Percentiles rank a stretch among this genome's conserved stretches.
Conservation (phyloP, 495 filamentous ascomycete species). For the Neurospora sp. region DNA sequence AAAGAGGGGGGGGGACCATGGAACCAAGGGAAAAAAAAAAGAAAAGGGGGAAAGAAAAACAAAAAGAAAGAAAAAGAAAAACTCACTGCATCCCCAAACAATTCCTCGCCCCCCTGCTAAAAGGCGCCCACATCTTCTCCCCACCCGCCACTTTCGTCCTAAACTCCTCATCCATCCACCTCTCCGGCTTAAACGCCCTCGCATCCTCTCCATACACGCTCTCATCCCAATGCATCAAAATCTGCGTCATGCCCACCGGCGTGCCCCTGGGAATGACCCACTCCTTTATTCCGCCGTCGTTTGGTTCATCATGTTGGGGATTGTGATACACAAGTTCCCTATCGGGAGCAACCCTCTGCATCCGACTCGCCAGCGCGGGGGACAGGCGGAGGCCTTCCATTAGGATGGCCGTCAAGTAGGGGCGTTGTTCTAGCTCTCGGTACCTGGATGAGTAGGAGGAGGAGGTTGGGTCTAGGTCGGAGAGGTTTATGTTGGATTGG, state of each 20-base stretch:
- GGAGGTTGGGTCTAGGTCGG: neutral
- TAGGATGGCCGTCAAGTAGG: constrained; percentile 26
- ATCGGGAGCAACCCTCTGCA: constrained; percentile 28
- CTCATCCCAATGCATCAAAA: constrained; percentile 23
- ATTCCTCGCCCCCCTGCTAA: constrained; percentile 14
- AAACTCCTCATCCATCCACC: constrained; percentile 9
- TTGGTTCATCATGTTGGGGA: no score
- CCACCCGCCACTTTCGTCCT: neutral
- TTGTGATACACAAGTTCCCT: constrained; percentile 26
- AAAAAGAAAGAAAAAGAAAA: neutral
- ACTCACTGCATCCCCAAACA: constrained; percentile 26
- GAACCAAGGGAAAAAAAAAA: neutral
- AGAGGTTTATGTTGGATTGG: neutral
- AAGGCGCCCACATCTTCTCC: constrained; percentile 16
- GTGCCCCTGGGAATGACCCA: constrained; percentile 39
- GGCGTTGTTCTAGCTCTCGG: constrained; percentile 22
- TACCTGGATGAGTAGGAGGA: neutral
- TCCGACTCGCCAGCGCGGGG: constrained; percentile 25
- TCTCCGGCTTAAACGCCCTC: constrained; percentile 9
- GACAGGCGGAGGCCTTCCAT: constrained; percentile 28
- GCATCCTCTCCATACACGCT: constrained; percentile 11
- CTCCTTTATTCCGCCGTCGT: constrained; percentile 6
- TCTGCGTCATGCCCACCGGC: constrained; percentile 24
- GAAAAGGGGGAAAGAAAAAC: neutral
- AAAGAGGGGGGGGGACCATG: no score